Conservation (phyloP, 2,329 filamentous ascomycete species). For the Xylaria polymorpha region DNA sequence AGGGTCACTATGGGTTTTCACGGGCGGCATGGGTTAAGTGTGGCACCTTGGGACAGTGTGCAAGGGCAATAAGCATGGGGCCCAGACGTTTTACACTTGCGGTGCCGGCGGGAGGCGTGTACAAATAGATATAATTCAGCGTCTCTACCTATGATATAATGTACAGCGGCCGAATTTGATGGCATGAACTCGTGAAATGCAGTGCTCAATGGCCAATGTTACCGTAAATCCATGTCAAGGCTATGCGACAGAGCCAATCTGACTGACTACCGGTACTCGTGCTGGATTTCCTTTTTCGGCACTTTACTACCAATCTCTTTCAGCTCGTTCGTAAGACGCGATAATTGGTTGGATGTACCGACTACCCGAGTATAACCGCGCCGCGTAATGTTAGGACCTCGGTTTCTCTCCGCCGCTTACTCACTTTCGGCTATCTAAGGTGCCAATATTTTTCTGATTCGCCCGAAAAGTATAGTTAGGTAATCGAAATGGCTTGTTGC, state of each 20-base stretch:
- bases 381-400: background rate
- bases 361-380: constrained; percentile 5
- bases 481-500: too few relatives aligned
- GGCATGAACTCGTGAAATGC: background rate
- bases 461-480: too few relatives aligned
- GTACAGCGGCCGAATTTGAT: constrained; percentile 11
- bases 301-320: background rate
- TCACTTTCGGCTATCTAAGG: background rate
- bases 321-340: background rate
- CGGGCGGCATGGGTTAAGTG: background rate
- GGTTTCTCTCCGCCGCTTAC: background rate
- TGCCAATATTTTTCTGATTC: background rate
- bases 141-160: constrained; percentile 14
- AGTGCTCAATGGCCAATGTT: background rate
- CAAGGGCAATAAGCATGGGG: background rate
- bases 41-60: constrained; percentile 6
- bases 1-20: background rate
- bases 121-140: constrained; percentile 18
- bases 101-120: constrained; percentile 7
- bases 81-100: background rate
- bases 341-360: background rate
- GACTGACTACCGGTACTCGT: too few relatives aligned
- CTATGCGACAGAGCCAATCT: background rate
- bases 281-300: background rate
- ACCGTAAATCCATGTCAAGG: background rate